Conservation (phyloP, 1,284 basidiomycete genomes). For the Caloboletus firmus region DNA sequence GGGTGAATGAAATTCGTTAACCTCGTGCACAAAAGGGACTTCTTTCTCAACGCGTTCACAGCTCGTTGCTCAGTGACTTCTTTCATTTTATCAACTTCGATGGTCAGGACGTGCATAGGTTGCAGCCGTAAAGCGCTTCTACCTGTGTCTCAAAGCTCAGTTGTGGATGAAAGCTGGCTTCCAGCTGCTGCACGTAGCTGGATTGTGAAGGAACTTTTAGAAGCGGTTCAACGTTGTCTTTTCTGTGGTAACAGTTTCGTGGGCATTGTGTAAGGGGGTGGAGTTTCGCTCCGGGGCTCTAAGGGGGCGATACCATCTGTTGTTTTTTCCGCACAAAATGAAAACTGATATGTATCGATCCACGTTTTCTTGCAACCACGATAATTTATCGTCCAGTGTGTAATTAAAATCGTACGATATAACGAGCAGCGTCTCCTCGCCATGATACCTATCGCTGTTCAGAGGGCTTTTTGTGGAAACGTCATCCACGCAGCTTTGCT, state of each 20-base stretch:
- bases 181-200: slow-evolving; percentile 54
- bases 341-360: slow-evolving; percentile 30
- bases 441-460: slow-evolving; percentile 28
- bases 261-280: slow-evolving; percentile 42
- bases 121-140: slow-evolving; percentile 71
- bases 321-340: slow-evolving; percentile 28
- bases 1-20: slow-evolving; percentile 44
- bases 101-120: slow-evolving; percentile 67
- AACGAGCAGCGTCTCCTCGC: slow-evolving; percentile 25
- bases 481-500: slow-evolving; percentile 31
- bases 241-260: slow-evolving; percentile 72
- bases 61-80: slow-evolving; percentile 72
- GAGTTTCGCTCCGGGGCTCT: slow-evolving; percentile 17
- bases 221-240: slow-evolving; percentile 59
- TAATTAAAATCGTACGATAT: slow-evolving; percentile 36
- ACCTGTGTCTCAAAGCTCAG: slow-evolving; percentile 41
- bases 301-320: slow-evolving; percentile 29
- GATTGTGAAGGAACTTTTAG: slow-evolving; percentile 62
- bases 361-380: slow-evolving; percentile 31
- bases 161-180: slow-evolving; percentile 37
- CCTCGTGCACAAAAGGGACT: slow-evolving; percentile 22
- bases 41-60: slow-evolving; percentile 34
- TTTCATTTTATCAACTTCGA: slow-evolving; percentile 65
- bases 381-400: slow-evolving; percentile 22
- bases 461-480: slow-evolving; percentile 15